Evolutionary conservation across 2,329 filamentous ascomycete species (phyloP), one percentile per base, ranked within the genome.

Genomic region (Ascocoryne sarcoides): DNA sequence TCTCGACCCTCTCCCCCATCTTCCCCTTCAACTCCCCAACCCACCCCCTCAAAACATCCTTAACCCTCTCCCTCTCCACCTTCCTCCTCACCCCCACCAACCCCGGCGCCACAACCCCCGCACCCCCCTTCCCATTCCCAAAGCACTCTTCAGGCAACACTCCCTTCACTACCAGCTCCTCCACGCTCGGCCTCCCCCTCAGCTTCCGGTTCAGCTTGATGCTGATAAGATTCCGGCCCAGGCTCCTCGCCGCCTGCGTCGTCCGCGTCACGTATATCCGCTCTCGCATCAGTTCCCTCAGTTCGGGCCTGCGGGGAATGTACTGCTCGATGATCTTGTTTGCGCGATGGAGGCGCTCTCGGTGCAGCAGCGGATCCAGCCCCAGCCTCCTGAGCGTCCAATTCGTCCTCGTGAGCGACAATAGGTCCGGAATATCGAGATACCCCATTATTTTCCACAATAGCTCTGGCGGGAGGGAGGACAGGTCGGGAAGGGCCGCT

Each of bases 211-310:
- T 73, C 4, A 86, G 68, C 20, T 75, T 74, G 53, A 84, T 84
- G 37, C 39, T 72, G 4, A 78, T 73, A 2, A 86, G 67, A 10
- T 71, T 79, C 41, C 78, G 72, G 33, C 73, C 75, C 2, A 86
- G 69, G 16, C 69, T 66, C 15, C 79, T 73, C 3, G 80, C 82
- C 17, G 80, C 71, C 33, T 80, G 68, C 23, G 79, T 75, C 10
- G 77, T 84, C 40, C 71, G 67, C 30, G 79, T 82, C 31, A 84
- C 62, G 60, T 84, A 81, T 55, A 86, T 84, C 57, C 68, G 71
- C 30, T 78, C 71, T 16, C 67, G 61, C 38, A 80, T 76, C 10
- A 84, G 75, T 41, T 82, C 75, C 28, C 73, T 60, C 2, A 79
- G 65, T 3, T 75, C 70, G 2, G 80, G 76, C 5, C 77, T 71